These are phyloP conservation scores for Colletotrichum sidae DNA, from an alignment of 2,329 filamentous ascomycete genomes.

Conservation along the genomic window DNA sequence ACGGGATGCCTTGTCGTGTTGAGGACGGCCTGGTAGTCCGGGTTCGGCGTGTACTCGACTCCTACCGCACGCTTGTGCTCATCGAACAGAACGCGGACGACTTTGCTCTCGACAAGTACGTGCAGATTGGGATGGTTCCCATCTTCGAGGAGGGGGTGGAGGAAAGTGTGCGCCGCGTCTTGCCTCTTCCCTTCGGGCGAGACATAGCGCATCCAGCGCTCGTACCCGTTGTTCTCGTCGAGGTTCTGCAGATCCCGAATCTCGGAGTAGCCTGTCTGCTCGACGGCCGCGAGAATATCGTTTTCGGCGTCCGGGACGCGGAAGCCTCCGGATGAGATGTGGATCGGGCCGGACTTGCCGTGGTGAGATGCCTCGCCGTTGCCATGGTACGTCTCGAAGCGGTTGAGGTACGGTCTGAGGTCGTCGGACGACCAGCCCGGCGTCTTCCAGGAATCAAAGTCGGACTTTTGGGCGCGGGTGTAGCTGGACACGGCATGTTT, in stretches of 20 bases:
- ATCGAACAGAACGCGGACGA: slow-evolving; percentile 54
- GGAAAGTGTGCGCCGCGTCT: slow-evolving; percentile 45
- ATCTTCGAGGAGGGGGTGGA: slow-evolving; percentile 45
- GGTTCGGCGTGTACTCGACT: slow-evolving; percentile 66
- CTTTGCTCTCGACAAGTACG: slow-evolving; percentile 46
- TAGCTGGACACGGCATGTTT: slow-evolving; percentile 47
- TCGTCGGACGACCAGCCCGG: slow-evolving; percentile 64
- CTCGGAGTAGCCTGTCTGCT: slow-evolving; percentile 57
- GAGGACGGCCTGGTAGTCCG: slow-evolving; percentile 40
- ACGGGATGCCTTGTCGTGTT: slow-evolving; percentile 31
- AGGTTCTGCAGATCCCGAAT: slow-evolving; percentile 63
- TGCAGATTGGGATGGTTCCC: slow-evolving; percentile 46
- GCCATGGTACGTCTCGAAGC: slow-evolving; percentile 44
- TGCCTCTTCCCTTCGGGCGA: slow-evolving; percentile 51
- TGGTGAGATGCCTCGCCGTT: slow-evolving; percentile 47
- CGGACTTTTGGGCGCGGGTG: slow-evolving; percentile 55
- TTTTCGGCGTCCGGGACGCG: slow-evolving; percentile 49
- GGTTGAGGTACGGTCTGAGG: slow-evolving; percentile 62
- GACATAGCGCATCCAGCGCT: slow-evolving; percentile 44
- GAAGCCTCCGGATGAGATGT: slow-evolving; percentile 60
- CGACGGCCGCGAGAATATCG: slow-evolving; percentile 59
- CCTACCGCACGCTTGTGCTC: slow-evolving; percentile 65
- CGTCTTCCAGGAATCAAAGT: slow-evolving; percentile 65
- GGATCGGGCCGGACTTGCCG: slow-evolving; percentile 59
- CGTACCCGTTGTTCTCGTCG: slow-evolving; percentile 50